Base-by-base conservation (phyloP, 768 basidiomycete genomes). In the Cystobasidium onofrii region DNA sequence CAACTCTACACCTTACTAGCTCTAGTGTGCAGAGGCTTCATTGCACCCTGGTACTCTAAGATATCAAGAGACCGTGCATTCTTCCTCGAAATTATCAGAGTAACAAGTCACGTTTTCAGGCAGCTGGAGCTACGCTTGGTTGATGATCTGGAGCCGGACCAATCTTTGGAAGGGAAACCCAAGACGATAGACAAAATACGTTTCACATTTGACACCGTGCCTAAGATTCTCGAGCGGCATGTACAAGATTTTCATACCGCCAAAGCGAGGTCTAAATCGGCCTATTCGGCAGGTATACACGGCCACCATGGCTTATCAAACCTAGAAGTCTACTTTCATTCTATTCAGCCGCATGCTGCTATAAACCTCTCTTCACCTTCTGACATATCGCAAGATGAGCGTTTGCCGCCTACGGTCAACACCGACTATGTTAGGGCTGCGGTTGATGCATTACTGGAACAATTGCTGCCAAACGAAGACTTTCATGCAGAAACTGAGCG, bases 311-410 rank as follows among this genome's bases (percentile, higher is more conserved):
- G 74, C 73, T 64, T 88, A 0, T 83, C 86, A 1, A 83, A 87
- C 25, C 82, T 89, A 1, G 84, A 87, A 0, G 83, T 85, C 76
- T 84, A 92, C 72, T 94, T 93, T 79, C 89, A 92, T 80, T 86
- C 86, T 64, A 83, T 89, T 4, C 91, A 95, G 76, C 88, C 91
- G 15, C 92, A 94, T 80, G 88, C 91, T 81, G 92, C 91, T 9
- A 77, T 18, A 20, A 23, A 15, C 17, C 57, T 39, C 23, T 54
- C 23, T 83, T 85, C 0, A 60, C 86, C 29, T 17, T 29, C 29
- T 31, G 23, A 17, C 23, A 44, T 23, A 15, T 18, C 41, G 1
- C 39, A 33, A 1, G 87, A 90, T 15, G 86, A 92, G 78, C 84
- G 86, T 25, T 87, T 88, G 75, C 74, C 66, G 25, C 70, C 71